Percentiles rank a stretch among this genome's conserved stretches.
Conservation (phyloP, 148 eudicot genomes). For the Amaranthus cruentus region DNA sequence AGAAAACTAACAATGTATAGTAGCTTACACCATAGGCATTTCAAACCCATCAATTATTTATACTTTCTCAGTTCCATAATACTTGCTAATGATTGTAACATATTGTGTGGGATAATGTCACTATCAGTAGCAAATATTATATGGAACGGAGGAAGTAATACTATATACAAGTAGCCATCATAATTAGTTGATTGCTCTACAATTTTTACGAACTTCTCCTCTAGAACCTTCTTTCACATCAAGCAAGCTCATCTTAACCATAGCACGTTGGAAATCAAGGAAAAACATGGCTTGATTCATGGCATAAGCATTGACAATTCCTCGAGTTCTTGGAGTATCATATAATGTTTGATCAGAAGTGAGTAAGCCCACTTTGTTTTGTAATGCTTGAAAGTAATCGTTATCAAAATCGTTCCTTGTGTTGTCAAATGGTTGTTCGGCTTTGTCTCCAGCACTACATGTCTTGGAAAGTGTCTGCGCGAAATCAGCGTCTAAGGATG, state of each 20-base stretch:
- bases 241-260: constrained; percentile 75
- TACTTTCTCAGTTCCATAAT: too few species aligned
- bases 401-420: constrained; percentile 62
- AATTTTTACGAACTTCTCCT: constrained; percentile 66
- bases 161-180: too few species aligned
- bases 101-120: too few species aligned
- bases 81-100: too few species aligned
- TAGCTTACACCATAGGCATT: too few species aligned
- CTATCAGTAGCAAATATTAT: too few species aligned
- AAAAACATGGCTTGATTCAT: constrained; percentile 76
- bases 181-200: constrained; percentile 52
- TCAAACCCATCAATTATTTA: too few species aligned
- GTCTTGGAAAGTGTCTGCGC: constrained; percentile 44
- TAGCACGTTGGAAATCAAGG: constrained; percentile 73
- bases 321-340: constrained; percentile 42
- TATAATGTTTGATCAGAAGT: constrained; percentile 75
- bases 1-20: too few species aligned
- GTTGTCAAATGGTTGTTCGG: constrained; percentile 71
- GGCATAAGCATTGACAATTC: constrained; percentile 56
- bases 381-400: constrained; percentile 44
- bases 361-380: constrained; percentile 52
- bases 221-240: constrained; percentile 59
- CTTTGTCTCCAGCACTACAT: constrained; percentile 62
- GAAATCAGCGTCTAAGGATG: constrained; percentile 52
- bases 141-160: not conserved